Conservation (phyloP, 2,329 filamentous ascomycete species). For the Davidsoniella neocaledoniae region DNA sequence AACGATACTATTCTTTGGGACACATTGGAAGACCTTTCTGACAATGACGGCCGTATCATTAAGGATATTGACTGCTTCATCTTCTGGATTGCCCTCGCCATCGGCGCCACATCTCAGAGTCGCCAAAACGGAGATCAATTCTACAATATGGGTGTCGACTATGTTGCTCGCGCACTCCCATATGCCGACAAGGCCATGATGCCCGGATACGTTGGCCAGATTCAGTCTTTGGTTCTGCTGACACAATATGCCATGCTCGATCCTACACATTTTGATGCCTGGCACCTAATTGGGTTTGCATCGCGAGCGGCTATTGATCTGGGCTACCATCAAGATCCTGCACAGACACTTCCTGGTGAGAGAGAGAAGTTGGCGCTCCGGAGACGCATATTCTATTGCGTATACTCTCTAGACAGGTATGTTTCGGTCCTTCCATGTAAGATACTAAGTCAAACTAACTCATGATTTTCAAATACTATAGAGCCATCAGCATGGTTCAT, state of each 20-base stretch:
- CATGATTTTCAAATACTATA: slow-evolving; percentile 19
- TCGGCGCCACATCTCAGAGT: slow-evolving; percentile 60
- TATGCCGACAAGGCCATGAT: slow-evolving; percentile 70
- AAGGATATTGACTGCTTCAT: slow-evolving; percentile 65
- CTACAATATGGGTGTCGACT: slow-evolving; percentile 38
- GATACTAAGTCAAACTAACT: slow-evolving; percentile 14
- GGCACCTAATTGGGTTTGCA: slow-evolving; percentile 84
- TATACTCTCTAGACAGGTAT: slow-evolving; percentile 76
- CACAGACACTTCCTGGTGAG: slow-evolving; percentile 49
- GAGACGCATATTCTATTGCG: slow-evolving; percentile 73
- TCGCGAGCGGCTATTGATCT: slow-evolving; percentile 76
- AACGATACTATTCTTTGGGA: slow-evolving; percentile 62
- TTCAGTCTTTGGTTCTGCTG: slow-evolving; percentile 73
- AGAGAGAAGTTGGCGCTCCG: slow-evolving; percentile 58
- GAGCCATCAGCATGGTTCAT: slow-evolving; percentile 76
- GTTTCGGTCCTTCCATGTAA: slow-evolving; percentile 13
- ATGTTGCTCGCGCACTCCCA: slow-evolving; percentile 47
- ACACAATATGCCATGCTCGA: slow-evolving; percentile 84
- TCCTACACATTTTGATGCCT: slow-evolving; percentile 79
- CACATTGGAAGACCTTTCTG: slow-evolving; percentile 68
- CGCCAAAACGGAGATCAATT: slow-evolving; percentile 48
- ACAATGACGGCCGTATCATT: slow-evolving; percentile 44
- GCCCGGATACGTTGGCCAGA: slow-evolving; percentile 69
- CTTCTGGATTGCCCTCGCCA: slow-evolving; percentile 76
- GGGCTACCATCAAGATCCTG: slow-evolving; percentile 83